Evolutionary conservation across 106 monocot species (phyloP).

Genomic region (Platanthera zijinensis): DNA sequence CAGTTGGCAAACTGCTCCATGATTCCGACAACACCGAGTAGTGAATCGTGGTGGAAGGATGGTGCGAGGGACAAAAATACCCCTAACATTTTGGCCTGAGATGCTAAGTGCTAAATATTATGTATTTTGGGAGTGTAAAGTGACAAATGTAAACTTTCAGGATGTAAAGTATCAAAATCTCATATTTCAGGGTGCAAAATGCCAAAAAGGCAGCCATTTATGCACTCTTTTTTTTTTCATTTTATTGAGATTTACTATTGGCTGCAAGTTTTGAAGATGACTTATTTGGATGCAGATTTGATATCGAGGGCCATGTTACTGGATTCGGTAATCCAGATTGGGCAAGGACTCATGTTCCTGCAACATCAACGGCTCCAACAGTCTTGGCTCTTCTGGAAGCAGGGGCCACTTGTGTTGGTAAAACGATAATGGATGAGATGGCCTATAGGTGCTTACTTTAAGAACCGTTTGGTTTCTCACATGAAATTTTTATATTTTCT

Average conservation of each 20-base stretch:
- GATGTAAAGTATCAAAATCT: no score
- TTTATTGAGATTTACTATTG: neutral
- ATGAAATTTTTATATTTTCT: neutral
- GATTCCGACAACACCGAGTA: no score
- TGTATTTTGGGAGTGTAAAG: no score
- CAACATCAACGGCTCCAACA: constrained; percentile 58
- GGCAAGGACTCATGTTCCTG: constrained; percentile 67
- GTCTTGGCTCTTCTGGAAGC: constrained; percentile 48
- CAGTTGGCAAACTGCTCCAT: no score
- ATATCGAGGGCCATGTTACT: constrained; percentile 56
- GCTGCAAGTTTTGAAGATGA: neutral
- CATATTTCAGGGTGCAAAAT: no score
- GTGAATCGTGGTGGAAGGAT: no score
- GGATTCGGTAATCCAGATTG: constrained; percentile 93
- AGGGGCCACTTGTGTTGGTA: constrained; percentile 74
- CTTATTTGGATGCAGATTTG: constrained; percentile 51
- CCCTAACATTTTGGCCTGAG: no score
- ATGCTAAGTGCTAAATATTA: no score
- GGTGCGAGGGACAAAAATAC: no score
- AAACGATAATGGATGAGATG: constrained; percentile 98
- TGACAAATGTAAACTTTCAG: no score
- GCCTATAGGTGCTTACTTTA: constrained; percentile 63
- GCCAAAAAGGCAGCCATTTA: no score
- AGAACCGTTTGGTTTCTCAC: neutral
- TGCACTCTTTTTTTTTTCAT: neutral